phyloP scores from a whole-genome alignment of 2,329 filamentous ascomycete genomes.

The Pyricularia grisea region DNA sequence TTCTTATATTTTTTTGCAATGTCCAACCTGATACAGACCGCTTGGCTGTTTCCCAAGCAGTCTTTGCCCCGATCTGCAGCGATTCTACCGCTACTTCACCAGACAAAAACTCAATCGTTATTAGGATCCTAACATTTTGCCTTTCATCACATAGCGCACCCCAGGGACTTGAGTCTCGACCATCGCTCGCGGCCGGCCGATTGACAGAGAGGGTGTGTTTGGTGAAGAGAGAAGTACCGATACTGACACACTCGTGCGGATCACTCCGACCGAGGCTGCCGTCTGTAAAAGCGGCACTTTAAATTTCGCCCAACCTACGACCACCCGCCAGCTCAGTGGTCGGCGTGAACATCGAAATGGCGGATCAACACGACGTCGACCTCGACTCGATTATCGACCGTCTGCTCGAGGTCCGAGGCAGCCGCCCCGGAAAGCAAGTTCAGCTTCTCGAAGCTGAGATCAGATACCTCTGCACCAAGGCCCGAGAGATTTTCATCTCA shows the following conservation, averaged over 20 bases:
- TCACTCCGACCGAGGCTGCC: constrained; percentile 4
- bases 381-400: constrained; percentile 99
- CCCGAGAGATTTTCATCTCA: constrained; percentile 98
- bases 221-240: background rate
- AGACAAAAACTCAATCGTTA: background rate
- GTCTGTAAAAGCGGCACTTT: background rate
- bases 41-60: background rate
- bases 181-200: background rate
- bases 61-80: background rate
- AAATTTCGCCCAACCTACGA: constrained; percentile 7
- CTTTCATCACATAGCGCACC: background rate
- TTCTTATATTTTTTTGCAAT: background rate
- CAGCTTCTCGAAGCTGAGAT: constrained; percentile 96
- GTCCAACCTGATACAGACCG: background rate
- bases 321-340: constrained; percentile 31
- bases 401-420: constrained; percentile 93
- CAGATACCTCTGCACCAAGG: constrained; percentile 94
- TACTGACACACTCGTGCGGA: background rate
- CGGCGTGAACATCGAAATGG: constrained; percentile 39
- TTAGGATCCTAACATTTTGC: background rate
- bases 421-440: constrained; percentile 96
- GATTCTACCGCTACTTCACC: background rate
- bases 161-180: background rate
- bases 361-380: constrained; percentile 78
- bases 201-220: background rate